phyloP scores from a whole-genome alignment of 768 basidiomycete species.

The Russula foetens region DNA sequence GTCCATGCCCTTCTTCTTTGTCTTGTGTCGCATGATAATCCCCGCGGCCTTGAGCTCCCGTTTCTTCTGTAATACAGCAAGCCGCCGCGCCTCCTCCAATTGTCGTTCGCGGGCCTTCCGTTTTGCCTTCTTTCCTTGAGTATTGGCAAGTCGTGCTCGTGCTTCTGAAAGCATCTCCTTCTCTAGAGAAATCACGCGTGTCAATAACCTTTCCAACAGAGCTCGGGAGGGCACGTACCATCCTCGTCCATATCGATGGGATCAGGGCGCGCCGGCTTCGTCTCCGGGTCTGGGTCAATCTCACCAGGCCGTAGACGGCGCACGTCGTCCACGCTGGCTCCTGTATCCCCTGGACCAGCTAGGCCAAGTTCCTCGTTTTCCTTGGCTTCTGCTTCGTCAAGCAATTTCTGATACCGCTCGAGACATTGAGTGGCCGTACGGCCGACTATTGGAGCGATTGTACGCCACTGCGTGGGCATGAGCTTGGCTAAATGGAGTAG shows the following conservation, averaged over 20 bases:
- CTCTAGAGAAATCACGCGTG: slow-evolving; percentile 39
- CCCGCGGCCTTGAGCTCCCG: slow-evolving; percentile 96
- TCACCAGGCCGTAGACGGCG: slow-evolving; percentile 87
- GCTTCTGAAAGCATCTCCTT: slow-evolving; percentile 99
- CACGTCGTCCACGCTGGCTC: slow-evolving; percentile 89
- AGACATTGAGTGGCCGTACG: slow-evolving; percentile 96
- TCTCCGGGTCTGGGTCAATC: slow-evolving; percentile 98
- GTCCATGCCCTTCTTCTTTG: slow-evolving; percentile 97
- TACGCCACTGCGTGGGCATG: slow-evolving; percentile 99
- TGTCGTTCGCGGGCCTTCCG: slow-evolving; percentile 97
- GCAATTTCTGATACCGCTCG: slow-evolving; percentile 94
- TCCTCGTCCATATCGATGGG: slow-evolving; percentile 99
- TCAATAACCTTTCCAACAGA: background rate
- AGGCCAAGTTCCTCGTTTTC: slow-evolving; percentile 93
- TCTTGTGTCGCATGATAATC: slow-evolving; percentile 93
- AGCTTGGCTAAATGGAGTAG: slow-evolving; percentile 94
- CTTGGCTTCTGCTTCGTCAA: slow-evolving; percentile 96
- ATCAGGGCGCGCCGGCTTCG: slow-evolving; percentile 95
- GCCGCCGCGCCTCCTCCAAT: slow-evolving; percentile 87
- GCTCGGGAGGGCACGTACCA: slow-evolving; percentile 39
- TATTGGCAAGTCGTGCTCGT: slow-evolving; percentile 94
- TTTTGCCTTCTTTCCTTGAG: slow-evolving; percentile 99
- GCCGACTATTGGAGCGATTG: slow-evolving; percentile 97
- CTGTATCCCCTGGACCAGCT: slow-evolving; percentile 72
- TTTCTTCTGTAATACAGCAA: slow-evolving; percentile 96